Evolutionary conservation across 257 asterid genomes (phyloP).

Genomic region (Nemophila menziesii): DNA sequence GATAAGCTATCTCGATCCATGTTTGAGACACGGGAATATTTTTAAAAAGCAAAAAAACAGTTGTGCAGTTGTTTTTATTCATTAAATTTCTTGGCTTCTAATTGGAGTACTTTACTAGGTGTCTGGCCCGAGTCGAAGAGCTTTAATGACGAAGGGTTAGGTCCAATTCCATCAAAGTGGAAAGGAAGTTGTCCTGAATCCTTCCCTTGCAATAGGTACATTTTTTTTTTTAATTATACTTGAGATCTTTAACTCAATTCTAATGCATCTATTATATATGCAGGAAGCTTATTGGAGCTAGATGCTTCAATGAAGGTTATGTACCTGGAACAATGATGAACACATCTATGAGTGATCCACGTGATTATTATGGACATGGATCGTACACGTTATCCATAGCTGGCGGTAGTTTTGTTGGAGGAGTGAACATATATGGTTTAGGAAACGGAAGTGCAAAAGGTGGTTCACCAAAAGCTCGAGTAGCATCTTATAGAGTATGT

Average conservation of each 20-base stretch:
- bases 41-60: too few relatives aligned
- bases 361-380: constrained; percentile 59
- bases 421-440: constrained; percentile 35
- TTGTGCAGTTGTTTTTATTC: too few relatives aligned
- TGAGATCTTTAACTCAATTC: too few relatives aligned
- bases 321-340: constrained; percentile 4
- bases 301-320: constrained; percentile 49
- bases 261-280: too few relatives aligned
- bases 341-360: constrained; percentile 10
- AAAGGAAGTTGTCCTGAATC: constrained; percentile 56
- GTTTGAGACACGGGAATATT: too few relatives aligned
- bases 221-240: not conserved
- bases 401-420: constrained; percentile 55
- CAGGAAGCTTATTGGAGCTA: constrained; percentile 78
- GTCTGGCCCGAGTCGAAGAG: constrained; percentile 85
- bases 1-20: too few relatives aligned
- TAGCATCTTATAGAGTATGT: constrained; percentile 62
- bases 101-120: constrained; percentile 20
- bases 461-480: constrained; percentile 65
- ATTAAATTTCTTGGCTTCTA: not conserved
- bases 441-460: constrained; percentile 68
- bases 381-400: constrained; percentile 75
- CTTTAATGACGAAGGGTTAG: constrained; percentile 49
- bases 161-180: constrained; percentile 74
- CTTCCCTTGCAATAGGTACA: constrained; percentile 57